Base-by-base conservation (phyloP, 2,329 filamentous ascomycete genomes). In the Exophiala mesophila region DNA sequence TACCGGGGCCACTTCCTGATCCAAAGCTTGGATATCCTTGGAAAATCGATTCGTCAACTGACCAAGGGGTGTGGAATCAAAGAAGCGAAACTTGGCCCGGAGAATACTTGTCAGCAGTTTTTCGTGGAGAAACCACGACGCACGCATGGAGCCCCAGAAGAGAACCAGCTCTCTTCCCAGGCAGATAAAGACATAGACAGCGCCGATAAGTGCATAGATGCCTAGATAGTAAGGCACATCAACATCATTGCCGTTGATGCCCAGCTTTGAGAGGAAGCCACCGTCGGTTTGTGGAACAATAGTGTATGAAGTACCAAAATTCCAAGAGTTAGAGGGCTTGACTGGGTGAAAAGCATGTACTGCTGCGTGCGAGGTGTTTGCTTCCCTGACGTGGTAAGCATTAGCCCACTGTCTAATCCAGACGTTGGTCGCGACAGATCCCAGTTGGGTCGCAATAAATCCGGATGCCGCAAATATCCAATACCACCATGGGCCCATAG, bases 11-110 rank as follows among this genome's bases (percentile, higher is more conserved):
- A 98, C 86, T 63, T 98, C 92, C 62, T 98, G 92, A 55, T 98
- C 92, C 15, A 98, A 76, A 8, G 88, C 82, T 63, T 98, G 89
- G 10, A 98, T 78, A 62, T 98, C 92, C 65, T 97, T 97, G 62
- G 90, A 97, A 68, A 98, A 98, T 15, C 92, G 81, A 65, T 98
- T 98, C 83, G 97, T 97, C 57, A 98, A 75, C 65, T 96, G 90
- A 9, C 92, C 92, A 0, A 97, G 77, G 2, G 92, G 92, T 0
- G 92, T 98, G 1, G 90, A 85, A 59, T 98, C 92, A 59, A 98
- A 98, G 69, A 98, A 98, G 60, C 86, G 88, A 73, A 98, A 97
- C 61, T 88, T 90, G 20, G 92, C 92, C 54, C 89, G 81, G 10
- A 87, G 84, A 17, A 98, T 80, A 1, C 84, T 74, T 19, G 78